Percentiles rank a stretch among this genome's conserved stretches.
Evolutionary conservation across 352 stramenopile genomes (phyloP).

Genomic region (Albugo candida): DNA sequence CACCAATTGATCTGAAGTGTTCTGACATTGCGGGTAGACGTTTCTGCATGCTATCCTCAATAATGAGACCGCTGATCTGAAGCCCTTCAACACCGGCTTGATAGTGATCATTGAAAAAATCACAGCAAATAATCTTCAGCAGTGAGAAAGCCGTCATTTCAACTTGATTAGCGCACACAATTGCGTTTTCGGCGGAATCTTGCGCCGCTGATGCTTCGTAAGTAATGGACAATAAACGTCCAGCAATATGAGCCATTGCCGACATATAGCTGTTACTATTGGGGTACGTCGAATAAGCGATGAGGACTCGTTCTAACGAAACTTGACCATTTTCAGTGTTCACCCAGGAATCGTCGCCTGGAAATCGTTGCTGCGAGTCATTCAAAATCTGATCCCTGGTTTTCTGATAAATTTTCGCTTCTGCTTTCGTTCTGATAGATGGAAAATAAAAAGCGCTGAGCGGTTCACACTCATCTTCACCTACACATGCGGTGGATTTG

Average conservation of each 20-base stretch:
- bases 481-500: no score
- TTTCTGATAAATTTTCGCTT: no score
- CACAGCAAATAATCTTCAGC: constrained; percentile 25
- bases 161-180: not conserved
- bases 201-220: no score
- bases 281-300: constrained; percentile 67
- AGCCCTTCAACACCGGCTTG: constrained; percentile 36
- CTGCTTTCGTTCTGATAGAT: no score
- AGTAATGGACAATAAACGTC: constrained; percentile 19
- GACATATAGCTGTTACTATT: constrained; percentile 71
- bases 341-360: constrained; percentile 40
- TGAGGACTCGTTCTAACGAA: constrained; percentile 39
- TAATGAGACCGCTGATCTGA: constrained; percentile 28
- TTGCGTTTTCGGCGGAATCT: no score
- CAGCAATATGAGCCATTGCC: constrained; percentile 80
- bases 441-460: no score
- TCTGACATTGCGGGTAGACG: constrained; percentile 29
- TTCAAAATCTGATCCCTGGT: constrained; percentile 32
- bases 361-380: constrained; percentile 46
- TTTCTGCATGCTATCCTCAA: constrained; percentile 23
- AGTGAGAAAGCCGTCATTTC: constrained; percentile 46
- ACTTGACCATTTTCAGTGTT: constrained; percentile 20
- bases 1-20: constrained; percentile 21
- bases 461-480: no score
- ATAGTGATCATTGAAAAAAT: constrained; percentile 39